Evolutionary conservation across 257 asterid species (phyloP).

Genomic region (Nicotiana benthamiana): DNA sequence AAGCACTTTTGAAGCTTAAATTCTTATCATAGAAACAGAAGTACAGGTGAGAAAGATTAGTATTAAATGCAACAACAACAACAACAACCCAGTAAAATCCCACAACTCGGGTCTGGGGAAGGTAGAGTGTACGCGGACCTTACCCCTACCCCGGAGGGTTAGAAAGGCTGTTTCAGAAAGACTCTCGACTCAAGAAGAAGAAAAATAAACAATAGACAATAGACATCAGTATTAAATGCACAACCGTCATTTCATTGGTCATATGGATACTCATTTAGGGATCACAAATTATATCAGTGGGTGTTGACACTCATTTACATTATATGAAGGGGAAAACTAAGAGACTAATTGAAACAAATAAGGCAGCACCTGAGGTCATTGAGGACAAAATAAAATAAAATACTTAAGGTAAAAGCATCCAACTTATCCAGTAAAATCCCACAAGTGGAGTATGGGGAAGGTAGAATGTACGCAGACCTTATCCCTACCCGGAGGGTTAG

Average conservation of each 20-base stretch:
- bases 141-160: no score
- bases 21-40: not conserved
- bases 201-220: no score
- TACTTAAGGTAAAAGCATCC: not conserved
- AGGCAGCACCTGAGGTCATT: not conserved
- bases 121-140: no score
- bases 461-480: no score
- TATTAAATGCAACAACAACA: not conserved
- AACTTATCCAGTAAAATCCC: not conserved
- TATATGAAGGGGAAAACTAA: not conserved
- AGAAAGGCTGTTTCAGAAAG: no score
- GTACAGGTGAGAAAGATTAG: not conserved
- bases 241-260: not conserved
- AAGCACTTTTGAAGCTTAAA: not conserved
- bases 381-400: constrained; percentile 7
- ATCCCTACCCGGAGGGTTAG: no score
- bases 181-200: no score
- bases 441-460: no score
- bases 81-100: no score
- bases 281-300: not conserved
- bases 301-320: not conserved
- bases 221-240: not conserved
- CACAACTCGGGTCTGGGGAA: no score
- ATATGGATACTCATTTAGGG: not conserved
- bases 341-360: not conserved